Percentiles rank a stretch among this genome's conserved stretches.
These are phyloP conservation scores for Guadua angustifolia DNA, from an alignment of 176 grass and related monocot genomes.

Conservation along the genomic window DNA sequence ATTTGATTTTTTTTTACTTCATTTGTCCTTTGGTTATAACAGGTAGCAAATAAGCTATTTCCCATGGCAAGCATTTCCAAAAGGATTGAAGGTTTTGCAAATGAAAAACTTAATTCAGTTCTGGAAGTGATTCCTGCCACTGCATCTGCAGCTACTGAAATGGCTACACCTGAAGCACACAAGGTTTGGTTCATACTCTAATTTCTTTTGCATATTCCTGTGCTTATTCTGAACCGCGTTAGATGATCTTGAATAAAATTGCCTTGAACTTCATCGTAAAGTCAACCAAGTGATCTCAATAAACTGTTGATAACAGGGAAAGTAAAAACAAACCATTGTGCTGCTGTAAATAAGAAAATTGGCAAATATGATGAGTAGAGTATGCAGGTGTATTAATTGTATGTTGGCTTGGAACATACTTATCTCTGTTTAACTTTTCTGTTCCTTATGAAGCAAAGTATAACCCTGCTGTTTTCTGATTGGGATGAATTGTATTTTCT, in stretches of 20 bases:
- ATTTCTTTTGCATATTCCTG: conserved; percentile 28
- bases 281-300: background rate
- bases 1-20: conserved; percentile 36
- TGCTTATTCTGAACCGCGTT: conserved; percentile 30
- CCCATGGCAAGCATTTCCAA: conserved; percentile 82
- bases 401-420: conserved; percentile 8
- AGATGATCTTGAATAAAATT: conserved; percentile 11
- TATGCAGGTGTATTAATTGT: conserved; percentile 5
- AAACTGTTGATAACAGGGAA: conserved; percentile 9
- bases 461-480: conserved; percentile 21
- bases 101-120: conserved; percentile 79
- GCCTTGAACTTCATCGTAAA: background rate
- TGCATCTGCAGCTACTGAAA: conserved; percentile 51
- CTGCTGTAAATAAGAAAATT: conserved; percentile 21
- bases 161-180: conserved; percentile 42
- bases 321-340: background rate
- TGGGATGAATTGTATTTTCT: conserved; percentile 41
- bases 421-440: conserved; percentile 6
- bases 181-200: conserved; percentile 55
- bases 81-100: conserved; percentile 91
- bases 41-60: conserved; percentile 99
- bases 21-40: conserved; percentile 39
- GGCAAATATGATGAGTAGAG: conserved; percentile 12
- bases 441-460: conserved; percentile 3
- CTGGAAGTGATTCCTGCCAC: conserved; percentile 51